These are phyloP conservation scores for Teunomyces lycoperdinae DNA, from an alignment of 805 yeast species.

Conservation along the genomic window DNA sequence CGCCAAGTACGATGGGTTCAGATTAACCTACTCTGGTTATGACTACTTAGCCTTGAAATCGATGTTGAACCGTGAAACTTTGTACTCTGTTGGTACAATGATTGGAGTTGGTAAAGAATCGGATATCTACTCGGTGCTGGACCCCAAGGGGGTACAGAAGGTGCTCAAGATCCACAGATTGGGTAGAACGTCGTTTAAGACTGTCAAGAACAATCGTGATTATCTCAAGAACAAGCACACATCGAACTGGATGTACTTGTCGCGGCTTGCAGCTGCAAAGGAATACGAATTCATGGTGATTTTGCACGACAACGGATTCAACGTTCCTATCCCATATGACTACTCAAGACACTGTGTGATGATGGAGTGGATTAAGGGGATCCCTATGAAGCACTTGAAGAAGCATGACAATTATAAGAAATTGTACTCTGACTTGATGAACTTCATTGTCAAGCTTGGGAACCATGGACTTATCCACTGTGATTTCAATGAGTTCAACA, in stretches of 20 bases:
- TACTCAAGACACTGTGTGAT: slow-evolving; percentile 87
- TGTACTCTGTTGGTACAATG: slow-evolving; percentile 77
- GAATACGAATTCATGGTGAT: slow-evolving; percentile 87
- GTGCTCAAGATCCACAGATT: slow-evolving; percentile 89
- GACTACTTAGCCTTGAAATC: slow-evolving; percentile 90
- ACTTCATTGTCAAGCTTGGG: slow-evolving; percentile 77
- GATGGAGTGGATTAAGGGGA: slow-evolving; percentile 90
- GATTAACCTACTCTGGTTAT: slow-evolving; percentile 83
- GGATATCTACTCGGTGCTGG: slow-evolving; percentile 83
- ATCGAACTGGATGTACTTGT: slow-evolving; percentile 88
- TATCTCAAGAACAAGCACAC: slow-evolving; percentile 74
- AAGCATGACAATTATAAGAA: slow-evolving; percentile 67
- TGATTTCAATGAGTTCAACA: slow-evolving; percentile 96
- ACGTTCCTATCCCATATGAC: slow-evolving; percentile 87
- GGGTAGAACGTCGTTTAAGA: slow-evolving; percentile 90
- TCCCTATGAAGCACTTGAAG: slow-evolving; percentile 79
- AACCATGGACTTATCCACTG: slow-evolving; percentile 92
- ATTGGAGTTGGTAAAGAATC: slow-evolving; percentile 98
- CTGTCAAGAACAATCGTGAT: slow-evolving; percentile 92
- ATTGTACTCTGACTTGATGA: slow-evolving; percentile 83
- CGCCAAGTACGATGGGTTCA: slow-evolving; percentile 93
- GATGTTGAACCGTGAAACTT: slow-evolving; percentile 67
- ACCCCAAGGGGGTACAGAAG: slow-evolving; percentile 55
- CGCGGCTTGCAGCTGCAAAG: slow-evolving; percentile 86
- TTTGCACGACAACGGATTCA: slow-evolving; percentile 69